phyloP scores from a whole-genome alignment of 2,329 filamentous ascomycete species.

The Aspergillus phoenicis region DNA sequence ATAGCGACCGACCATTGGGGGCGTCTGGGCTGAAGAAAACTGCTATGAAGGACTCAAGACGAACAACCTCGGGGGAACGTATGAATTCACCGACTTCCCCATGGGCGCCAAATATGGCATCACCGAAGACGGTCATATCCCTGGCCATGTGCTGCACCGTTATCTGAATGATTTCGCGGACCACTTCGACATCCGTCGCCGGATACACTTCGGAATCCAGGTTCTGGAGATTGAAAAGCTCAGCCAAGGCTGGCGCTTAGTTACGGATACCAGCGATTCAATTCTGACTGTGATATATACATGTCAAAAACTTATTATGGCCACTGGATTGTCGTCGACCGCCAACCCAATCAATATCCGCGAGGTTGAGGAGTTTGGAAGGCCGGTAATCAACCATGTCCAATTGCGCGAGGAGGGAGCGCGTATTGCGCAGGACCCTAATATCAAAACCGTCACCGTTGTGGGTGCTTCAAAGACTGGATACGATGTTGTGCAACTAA shows the following conservation, averaged over 20 bases:
- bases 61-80: slow-evolving; percentile 17
- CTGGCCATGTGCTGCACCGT: slow-evolving; percentile 50
- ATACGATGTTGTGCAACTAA: slow-evolving; percentile 66
- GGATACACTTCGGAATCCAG: neutral
- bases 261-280: neutral
- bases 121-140: slow-evolving; percentile 51
- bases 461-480: slow-evolving; percentile 55
- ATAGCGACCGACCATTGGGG: neutral
- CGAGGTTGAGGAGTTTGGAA: neutral
- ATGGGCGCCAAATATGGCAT: slow-evolving; percentile 36
- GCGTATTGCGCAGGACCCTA: neutral
- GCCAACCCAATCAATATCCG: neutral
- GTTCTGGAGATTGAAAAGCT: neutral
- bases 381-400: neutral
- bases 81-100: slow-evolving; percentile 17
- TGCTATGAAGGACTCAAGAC: slow-evolving; percentile 17
- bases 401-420: too few relatives aligned
- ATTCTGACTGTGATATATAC: too few relatives aligned
- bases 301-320: neutral
- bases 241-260: neutral
- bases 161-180: slow-evolving; percentile 53
- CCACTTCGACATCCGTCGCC: slow-evolving; percentile 34
- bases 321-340: neutral
- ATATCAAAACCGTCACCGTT: neutral
- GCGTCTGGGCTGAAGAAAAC: slow-evolving; percentile 15